Evolutionary conservation across 2,329 filamentous ascomycete genomes (phyloP), one percentile per base, ranked within the genome.

Genomic region (Ambrosiella cleistominuta): DNA sequence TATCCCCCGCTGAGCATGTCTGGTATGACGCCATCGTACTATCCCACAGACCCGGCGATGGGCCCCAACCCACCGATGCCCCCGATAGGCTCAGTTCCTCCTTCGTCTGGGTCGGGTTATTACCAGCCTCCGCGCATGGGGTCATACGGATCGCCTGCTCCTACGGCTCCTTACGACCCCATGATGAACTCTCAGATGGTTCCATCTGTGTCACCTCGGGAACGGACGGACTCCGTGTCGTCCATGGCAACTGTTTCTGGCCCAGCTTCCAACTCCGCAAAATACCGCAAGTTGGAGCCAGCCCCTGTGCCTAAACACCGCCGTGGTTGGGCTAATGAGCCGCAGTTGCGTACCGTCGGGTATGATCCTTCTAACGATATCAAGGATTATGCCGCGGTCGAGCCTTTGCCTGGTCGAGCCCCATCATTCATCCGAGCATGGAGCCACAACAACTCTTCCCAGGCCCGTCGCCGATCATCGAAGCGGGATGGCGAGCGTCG

Each of bases 201-300:
- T 13, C 51, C 36, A 35, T 37, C 40, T 8, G 19, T 49, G 27
- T 49, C 55, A 13, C 47, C 59, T 12, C 56, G 51, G n/a, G 59
- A 60, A 11, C 59, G 59, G 13, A 54, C 56, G 4, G 50, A 51
- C 27, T 60, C 58, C 12, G 39, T 27, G 38, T 54, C 49, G 4
- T 55, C 40, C 55, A 45, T 59, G 12, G 57, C 57, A 17, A 45
- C 36, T 54, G 36, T 49, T 5, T 13, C 17, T 50, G 35, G 47
- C 6, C 45, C 52, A 9, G 27, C 56, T 17, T 37, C 55, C 12
- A 54, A 51, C 17, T 51, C 55, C 13, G 37, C 51, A 12, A 78
- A 78, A 63, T 80, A 79, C 64, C 73, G 78, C 51, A 80, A 79
- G 66, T 74, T 81, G 44, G 77, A 80, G 61, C 78, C 78, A 8